A percentile compares a stretch with the other conserved stretches of the same genome.
These are phyloP conservation scores for Priceomyces castillae DNA, from an alignment of 805 yeast species.

Conservation along the genomic window DNA sequence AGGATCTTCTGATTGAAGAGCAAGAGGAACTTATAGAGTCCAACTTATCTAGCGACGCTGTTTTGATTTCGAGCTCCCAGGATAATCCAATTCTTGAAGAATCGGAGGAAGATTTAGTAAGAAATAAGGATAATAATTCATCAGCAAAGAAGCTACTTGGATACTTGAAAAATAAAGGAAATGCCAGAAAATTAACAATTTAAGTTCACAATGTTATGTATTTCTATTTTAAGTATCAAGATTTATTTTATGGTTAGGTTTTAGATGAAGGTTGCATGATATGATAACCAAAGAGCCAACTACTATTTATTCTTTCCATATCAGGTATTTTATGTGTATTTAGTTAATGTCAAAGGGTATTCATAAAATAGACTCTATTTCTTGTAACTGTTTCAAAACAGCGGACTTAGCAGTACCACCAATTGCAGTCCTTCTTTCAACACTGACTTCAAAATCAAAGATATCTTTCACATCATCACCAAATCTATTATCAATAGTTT, in stretches of 20 bases:
- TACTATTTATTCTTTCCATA: too few relatives aligned
- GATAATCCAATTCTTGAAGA: background rate
- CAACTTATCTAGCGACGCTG: background rate
- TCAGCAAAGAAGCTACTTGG: too few relatives aligned
- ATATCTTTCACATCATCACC: slow-evolving; percentile 75
- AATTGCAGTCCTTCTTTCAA: slow-evolving; percentile 92
- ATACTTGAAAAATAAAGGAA: too few relatives aligned
- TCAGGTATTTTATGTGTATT: background rate
- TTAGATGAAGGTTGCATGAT: too few relatives aligned
- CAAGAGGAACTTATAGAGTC: background rate
- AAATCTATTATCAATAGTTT: slow-evolving; percentile 77
- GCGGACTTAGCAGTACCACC: slow-evolving; percentile 97
- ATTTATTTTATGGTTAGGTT: too few relatives aligned
- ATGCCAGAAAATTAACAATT: too few relatives aligned
- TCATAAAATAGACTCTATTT: slow-evolving; percentile 18
- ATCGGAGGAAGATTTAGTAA: background rate
- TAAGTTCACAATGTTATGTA: too few relatives aligned
- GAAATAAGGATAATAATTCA: background rate
- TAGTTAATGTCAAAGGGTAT: background rate
- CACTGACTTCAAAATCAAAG: slow-evolving; percentile 91
- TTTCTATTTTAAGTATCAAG: too few relatives aligned
- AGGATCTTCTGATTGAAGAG: background rate
- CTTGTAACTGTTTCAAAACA: slow-evolving; percentile 67
- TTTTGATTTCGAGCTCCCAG: background rate
- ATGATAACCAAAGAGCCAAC: too few relatives aligned